Evolutionary conservation across 2,329 filamentous ascomycete species (phyloP).

Genomic region (Periconia macrospinosa): DNA sequence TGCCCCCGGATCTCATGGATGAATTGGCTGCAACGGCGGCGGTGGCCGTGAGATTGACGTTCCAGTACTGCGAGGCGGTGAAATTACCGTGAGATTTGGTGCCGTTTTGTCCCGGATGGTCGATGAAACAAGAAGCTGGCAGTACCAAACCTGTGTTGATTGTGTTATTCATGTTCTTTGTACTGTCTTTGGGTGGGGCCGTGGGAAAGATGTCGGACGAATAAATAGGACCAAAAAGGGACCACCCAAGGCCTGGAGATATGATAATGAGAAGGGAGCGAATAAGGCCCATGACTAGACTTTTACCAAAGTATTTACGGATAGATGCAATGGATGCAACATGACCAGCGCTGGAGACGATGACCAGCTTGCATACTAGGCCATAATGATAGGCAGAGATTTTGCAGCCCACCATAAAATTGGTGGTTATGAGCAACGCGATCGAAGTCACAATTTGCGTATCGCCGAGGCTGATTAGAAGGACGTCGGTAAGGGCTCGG

Average conservation of each 20-base stretch:
- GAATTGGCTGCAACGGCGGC: background rate
- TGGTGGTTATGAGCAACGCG: background rate
- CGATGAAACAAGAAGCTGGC: background rate
- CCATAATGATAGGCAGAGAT: slow-evolving; percentile 7
- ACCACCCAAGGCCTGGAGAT: background rate
- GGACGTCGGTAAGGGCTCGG: background rate
- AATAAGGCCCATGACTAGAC: background rate
- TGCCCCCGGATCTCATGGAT: background rate
- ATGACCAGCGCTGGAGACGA: slow-evolving; percentile 4
- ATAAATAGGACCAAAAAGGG: background rate
- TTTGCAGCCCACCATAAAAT: slow-evolving; percentile 3
- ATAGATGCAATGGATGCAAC: slow-evolving; percentile 2
- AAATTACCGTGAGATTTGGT: background rate
- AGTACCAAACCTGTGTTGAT: background rate
- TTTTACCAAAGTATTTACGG: slow-evolving; percentile 2
- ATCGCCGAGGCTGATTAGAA: slow-evolving; percentile 1
- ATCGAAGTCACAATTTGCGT: slow-evolving; percentile 1
- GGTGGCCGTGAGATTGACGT: background rate
- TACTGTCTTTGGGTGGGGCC: background rate
- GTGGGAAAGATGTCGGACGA: background rate
- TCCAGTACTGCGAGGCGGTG: background rate
- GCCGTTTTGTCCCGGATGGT: background rate
- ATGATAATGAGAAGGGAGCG: background rate
- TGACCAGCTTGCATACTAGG: slow-evolving; percentile 3
- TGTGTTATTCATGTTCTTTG: background rate